phyloP scores from a whole-genome alignment of 768 basidiomycete species.

The Asterophora lycoperdoides region DNA sequence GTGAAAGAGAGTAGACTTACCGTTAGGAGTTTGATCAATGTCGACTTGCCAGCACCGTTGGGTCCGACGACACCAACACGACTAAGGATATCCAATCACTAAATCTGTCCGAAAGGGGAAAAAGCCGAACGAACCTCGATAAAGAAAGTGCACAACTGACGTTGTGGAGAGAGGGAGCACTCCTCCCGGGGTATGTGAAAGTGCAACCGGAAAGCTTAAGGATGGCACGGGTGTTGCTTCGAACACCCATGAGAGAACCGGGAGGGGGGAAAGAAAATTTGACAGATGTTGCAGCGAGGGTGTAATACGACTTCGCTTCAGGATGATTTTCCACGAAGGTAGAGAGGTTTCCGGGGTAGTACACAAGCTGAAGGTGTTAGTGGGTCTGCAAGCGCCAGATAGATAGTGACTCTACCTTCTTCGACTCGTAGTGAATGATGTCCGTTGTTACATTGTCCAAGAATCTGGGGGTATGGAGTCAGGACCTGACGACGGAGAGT shows the following conservation, averaged over 20 bases:
- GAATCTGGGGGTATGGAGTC: slow-evolving; percentile 49
- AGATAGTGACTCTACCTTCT: slow-evolving; percentile 53
- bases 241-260: slow-evolving; percentile 94
- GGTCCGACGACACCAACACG: slow-evolving; percentile 91
- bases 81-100: slow-evolving; percentile 36
- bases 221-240: slow-evolving; percentile 93
- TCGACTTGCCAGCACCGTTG: slow-evolving; percentile 96
- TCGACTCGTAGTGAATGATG: slow-evolving; percentile 94
- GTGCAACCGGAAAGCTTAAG: slow-evolving; percentile 89
- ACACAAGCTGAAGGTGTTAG: slow-evolving; percentile 59
- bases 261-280: slow-evolving; percentile 96
- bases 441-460: slow-evolving; percentile 94
- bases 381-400: slow-evolving; percentile 6
- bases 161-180: slow-evolving; percentile 74
- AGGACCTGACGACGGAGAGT: slow-evolving; percentile 8
- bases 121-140: slow-evolving; percentile 57
- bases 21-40: slow-evolving; percentile 90
- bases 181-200: slow-evolving; percentile 87
- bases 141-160: slow-evolving; percentile 93
- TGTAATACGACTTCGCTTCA: slow-evolving; percentile 95
- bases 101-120: slow-evolving; percentile 12
- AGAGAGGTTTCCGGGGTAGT: slow-evolving; percentile 91
- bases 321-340: slow-evolving; percentile 87
- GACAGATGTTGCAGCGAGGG: slow-evolving; percentile 86
- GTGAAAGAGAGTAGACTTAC: slow-evolving; percentile 34